These are phyloP conservation scores for Penicillium desertorum DNA, from an alignment of 495 filamentous ascomycete genomes.

Conservation along the genomic window DNA sequence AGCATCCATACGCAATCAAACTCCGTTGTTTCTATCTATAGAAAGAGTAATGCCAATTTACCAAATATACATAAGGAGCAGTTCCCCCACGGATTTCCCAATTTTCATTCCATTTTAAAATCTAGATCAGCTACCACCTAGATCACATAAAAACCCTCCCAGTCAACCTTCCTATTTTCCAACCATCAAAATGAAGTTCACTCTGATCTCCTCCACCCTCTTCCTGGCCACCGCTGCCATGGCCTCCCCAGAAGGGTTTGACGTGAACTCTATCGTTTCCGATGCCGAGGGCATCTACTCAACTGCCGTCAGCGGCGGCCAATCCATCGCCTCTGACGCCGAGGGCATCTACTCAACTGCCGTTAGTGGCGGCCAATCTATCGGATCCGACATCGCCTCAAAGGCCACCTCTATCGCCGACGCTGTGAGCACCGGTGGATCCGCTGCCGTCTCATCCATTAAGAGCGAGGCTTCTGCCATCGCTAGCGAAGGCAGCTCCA, in stretches of 20 bases:
- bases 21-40: conserved; percentile 21
- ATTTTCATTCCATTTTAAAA: conserved; percentile 1
- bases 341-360: conserved; percentile 8
- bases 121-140: not conserved
- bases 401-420: conserved; percentile 13
- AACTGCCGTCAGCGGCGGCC: conserved; percentile 3
- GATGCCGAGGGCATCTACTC: conserved; percentile 12
- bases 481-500: conserved; percentile 16
- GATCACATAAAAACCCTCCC: not conserved
- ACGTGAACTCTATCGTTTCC: conserved; percentile 21
- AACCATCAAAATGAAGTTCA: conserved; percentile 31
- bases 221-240: conserved; percentile 28
- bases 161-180: not conserved
- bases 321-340: conserved; percentile 18
- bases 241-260: conserved; percentile 16
- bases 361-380: conserved; percentile 7
- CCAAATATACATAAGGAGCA: conserved; percentile 10
- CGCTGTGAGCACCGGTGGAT: conserved; percentile 14
- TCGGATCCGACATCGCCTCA: conserved; percentile 7
- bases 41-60: conserved; percentile 2
- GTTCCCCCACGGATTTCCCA: conserved; percentile 6
- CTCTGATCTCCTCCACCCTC: conserved; percentile 26
- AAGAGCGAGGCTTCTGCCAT: conserved; percentile 19
- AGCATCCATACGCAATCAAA: conserved; percentile 4
- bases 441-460: conserved; percentile 13